phyloP scores from a whole-genome alignment of 306 rosid genomes.

The Dryas octopetala region DNA sequence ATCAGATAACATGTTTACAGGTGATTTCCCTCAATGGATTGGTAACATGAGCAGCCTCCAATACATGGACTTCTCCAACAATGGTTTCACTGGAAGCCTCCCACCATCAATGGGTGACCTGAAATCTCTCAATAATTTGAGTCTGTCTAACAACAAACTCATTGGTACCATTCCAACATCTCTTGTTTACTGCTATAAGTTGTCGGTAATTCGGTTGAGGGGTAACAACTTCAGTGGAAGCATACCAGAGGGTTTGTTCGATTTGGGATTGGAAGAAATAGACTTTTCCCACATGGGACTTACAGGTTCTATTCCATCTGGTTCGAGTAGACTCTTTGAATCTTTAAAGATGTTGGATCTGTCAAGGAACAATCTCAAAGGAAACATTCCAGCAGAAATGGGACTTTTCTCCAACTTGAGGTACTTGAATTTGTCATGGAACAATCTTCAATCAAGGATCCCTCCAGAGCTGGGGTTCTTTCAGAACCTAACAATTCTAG shows the following conservation, averaged over 20 bases:
- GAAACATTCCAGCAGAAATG: slow-evolving; percentile 66
- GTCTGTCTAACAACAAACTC: slow-evolving; percentile 60
- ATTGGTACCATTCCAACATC: slow-evolving; percentile 62
- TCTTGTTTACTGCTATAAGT: slow-evolving; percentile 45
- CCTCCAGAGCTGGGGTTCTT: slow-evolving; percentile 70
- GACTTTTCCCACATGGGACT: slow-evolving; percentile 63
- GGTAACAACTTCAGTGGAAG: slow-evolving; percentile 64
- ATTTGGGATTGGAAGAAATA: slow-evolving; percentile 67
- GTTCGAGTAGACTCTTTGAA: slow-evolving; percentile 59
- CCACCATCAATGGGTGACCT: slow-evolving; percentile 56
- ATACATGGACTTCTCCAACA: slow-evolving; percentile 60
- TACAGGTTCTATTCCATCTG: slow-evolving; percentile 59
- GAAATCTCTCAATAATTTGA: slow-evolving; percentile 44
- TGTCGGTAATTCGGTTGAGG: slow-evolving; percentile 45
- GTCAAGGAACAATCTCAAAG: slow-evolving; percentile 61
- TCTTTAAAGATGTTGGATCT: slow-evolving; percentile 56
- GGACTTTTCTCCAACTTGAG: slow-evolving; percentile 58
- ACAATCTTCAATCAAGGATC: slow-evolving; percentile 63
- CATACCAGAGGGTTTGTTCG: slow-evolving; percentile 74
- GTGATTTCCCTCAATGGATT: slow-evolving; percentile 70
- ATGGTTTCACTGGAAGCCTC: slow-evolving; percentile 54
- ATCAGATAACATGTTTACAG: slow-evolving; percentile 47
- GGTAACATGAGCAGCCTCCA: slow-evolving; percentile 58
- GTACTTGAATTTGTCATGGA: slow-evolving; percentile 85
- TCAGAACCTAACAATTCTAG: slow-evolving; percentile 60